Evolutionary conservation across 106 monocot species (phyloP), one percentile per base, ranked within the genome.

Genomic region (Dactylorhiza incarnata): DNA sequence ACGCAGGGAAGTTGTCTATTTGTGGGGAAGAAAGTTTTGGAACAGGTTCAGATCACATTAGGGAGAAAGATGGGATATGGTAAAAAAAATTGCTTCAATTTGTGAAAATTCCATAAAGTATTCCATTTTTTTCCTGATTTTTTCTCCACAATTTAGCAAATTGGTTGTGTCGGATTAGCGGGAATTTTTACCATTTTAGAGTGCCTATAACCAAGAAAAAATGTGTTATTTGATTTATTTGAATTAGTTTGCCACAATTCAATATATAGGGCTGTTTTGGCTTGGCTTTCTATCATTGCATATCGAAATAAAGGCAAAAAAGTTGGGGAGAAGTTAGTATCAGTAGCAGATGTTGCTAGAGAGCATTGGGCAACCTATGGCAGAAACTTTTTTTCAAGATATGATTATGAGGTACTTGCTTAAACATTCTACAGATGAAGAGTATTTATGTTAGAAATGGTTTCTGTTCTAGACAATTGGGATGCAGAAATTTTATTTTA

Each of bases 11-110:
- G 70, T 83, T 99, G 58, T 99, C 99, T 48, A 87, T 99, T 7
- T 99, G 99, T 76, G 99, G 99, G 25, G 99, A 99, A 78, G 99
- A 99, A 90, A 99, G 99, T 82, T 99, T 99, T 81, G 99, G 99
- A 54, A 99, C 99, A 15, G 94, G 99, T 56, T 99, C 99, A 17
- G 99, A 99, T 85, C 99, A 99, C 77, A 94, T 99, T 49, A 87
- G 99, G 10, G 99, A 99, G 85, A 99, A 99, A 85, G 99, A 99
- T 85, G 99, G 99, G 29, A 99, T 99, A 76, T 99, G 99, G 99
- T 94, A 76, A 72, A 80, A 65, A 65, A 3, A 26, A 17, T 24
- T 65, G 65, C 12, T 0, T 65, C 26, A 65, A 37, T 29, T 26
- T 65, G 65, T 29, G 58, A 59, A 59, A 59, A 65, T 37, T 26